Evolutionary conservation across 2,329 filamentous ascomycete genomes (phyloP).

Genomic region (Nigrograna mackinnonii): DNA sequence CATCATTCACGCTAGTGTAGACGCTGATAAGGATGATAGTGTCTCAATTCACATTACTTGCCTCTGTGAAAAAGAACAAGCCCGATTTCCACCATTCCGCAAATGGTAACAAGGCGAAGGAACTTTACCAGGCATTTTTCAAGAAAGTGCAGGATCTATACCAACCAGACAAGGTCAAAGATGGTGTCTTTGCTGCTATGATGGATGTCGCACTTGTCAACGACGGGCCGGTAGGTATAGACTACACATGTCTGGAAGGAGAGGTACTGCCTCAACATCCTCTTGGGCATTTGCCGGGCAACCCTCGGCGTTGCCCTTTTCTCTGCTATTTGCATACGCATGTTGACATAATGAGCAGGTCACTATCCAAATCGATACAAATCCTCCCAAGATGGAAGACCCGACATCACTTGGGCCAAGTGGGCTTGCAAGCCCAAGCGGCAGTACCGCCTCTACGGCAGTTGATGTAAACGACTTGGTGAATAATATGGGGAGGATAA

Average conservation of each 20-base stretch:
- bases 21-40: constrained; percentile 59
- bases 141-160: constrained; percentile 75
- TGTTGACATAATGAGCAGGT: constrained; percentile 37
- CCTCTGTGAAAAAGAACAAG: constrained; percentile 92
- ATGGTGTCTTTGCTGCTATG: constrained; percentile 98
- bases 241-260: constrained; percentile 60
- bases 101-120: constrained; percentile 74
- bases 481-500: constrained; percentile 34
- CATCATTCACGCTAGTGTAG: neutral
- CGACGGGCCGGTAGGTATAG: constrained; percentile 72
- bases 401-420: constrained; percentile 18
- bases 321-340: constrained; percentile 2
- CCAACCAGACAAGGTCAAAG: constrained; percentile 74
- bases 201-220: constrained; percentile 96
- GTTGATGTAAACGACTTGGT: constrained; percentile 30
- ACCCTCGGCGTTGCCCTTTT: constrained; percentile 1
- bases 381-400: constrained; percentile 45
- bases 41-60: constrained; percentile 94
- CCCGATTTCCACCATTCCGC: constrained; percentile 93
- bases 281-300: constrained; percentile 2
- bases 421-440: constrained; percentile 11
- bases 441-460: constrained; percentile 16
- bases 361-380: constrained; percentile 53
- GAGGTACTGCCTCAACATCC: constrained; percentile 52
- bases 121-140: constrained; percentile 84